These are phyloP conservation scores for Cyclaneusma minus DNA, from an alignment of 2,329 filamentous ascomycete species.

Conservation along the genomic window DNA sequence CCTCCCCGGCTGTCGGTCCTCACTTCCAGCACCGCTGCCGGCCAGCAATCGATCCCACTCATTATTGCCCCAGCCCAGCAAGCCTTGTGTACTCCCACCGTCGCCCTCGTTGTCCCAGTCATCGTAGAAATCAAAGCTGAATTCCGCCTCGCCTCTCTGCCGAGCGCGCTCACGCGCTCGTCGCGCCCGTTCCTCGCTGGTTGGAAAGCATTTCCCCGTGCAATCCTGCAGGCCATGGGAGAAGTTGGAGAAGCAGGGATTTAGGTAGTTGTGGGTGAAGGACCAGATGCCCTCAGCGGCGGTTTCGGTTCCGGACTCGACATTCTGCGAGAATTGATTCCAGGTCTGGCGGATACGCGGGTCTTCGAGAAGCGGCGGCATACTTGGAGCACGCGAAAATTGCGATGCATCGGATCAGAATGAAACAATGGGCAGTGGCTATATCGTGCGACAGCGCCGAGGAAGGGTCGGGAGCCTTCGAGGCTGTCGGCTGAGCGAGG, in stretches of 20 bases:
- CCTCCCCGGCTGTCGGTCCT: constrained; percentile 42
- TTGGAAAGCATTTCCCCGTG: constrained; percentile 53
- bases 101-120: constrained; percentile 67
- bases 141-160: constrained; percentile 50
- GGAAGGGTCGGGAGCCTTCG: too few relatives aligned
- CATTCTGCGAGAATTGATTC: constrained; percentile 82
- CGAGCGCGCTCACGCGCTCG: constrained; percentile 49
- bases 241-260: constrained; percentile 60
- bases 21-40: constrained; percentile 35
- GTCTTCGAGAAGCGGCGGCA: constrained; percentile 45
- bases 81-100: constrained; percentile 30
- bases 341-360: constrained; percentile 84
- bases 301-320: constrained; percentile 79
- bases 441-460: too few relatives aligned
- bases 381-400: too few relatives aligned
- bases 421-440: too few relatives aligned
- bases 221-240: constrained; percentile 56
- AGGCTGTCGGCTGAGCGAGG: too few relatives aligned
- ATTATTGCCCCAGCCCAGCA: constrained; percentile 64
- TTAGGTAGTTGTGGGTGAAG: constrained; percentile 74
- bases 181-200: constrained; percentile 57
- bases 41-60: constrained; percentile 75
- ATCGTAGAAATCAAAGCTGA: constrained; percentile 94
- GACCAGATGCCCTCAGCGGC: constrained; percentile 85
- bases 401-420: too few relatives aligned